Evolutionary conservation across 2,329 filamentous ascomycete species (phyloP), one percentile per base, ranked within the genome.

Genomic region (Gaeumannomyces tritici): DNA sequence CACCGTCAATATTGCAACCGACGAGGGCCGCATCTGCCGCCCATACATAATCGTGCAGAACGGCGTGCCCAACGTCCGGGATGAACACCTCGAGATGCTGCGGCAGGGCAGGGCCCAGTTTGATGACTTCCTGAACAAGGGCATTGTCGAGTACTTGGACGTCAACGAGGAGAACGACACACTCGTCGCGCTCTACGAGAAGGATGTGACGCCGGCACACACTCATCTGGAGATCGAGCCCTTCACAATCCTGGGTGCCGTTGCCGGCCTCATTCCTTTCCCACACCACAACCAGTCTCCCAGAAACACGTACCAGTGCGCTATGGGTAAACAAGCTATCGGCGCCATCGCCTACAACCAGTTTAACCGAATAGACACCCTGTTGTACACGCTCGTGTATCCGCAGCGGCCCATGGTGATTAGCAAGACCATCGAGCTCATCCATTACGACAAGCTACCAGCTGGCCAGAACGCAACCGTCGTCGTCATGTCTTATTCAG

Each of bases 271-370:
- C 51, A 99, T 99, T 73, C 95, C 95, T 5, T 99, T 98, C 71
- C 95, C 95, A 11, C 95, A 99, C 74, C 95, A 99, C 80, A 99
- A 99, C 75, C 95, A 99, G 74, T 99, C 96, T 21, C 95, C 95
- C 12, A 85, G 95, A 82, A 99, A 99, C 73, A 99, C 95, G 0
- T 99, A 99, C 72, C 93, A 98, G 81, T 97, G 93, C 77, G 95
- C 95, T 77, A 99, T 99, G 95, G 95, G 95, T 84, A 99, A 99
- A 78, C 95, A 99, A 89, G 95, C 95, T 54, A 98, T 99, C 73
- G 95, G 95, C 42, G 93, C 93, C 42, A 98, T 99, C 72, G 95
- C 93, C 21, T 96, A 96, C 72, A 99, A 99, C 72, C 95, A 99
- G 74, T 96, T 97, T 77, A 90, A 93, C 70, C 88, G 95, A 63